Conservation (phyloP, 108 stramenopile genomes). For the Chaetoceros tenuissimus region DNA sequence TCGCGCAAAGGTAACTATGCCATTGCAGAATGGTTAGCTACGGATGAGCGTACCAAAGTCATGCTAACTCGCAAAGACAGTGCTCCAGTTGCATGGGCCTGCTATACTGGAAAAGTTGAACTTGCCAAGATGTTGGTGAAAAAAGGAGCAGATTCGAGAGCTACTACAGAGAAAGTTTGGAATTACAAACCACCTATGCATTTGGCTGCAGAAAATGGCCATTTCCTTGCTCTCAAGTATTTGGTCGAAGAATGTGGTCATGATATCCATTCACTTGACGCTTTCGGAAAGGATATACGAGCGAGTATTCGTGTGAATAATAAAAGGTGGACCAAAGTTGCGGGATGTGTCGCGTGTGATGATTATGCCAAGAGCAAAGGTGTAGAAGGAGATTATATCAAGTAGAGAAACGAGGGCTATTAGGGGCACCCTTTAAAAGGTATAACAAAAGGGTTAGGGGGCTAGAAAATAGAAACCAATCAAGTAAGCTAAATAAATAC, state of each 20-base stretch:
- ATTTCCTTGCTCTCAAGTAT: conserved; percentile 15
- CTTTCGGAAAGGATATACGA: conserved; percentile 10
- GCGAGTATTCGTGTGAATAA: conserved; percentile 2
- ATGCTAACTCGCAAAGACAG: conserved; percentile 3
- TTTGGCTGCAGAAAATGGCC: conserved; percentile 16
- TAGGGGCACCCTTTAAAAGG: too few species aligned
- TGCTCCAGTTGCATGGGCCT: conserved; percentile 15
- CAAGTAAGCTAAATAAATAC: too few species aligned
- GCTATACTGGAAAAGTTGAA: conserved; percentile 17
- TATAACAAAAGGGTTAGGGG: too few species aligned
- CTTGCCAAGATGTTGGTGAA: conserved; percentile 7
- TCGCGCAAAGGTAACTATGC: conserved; percentile 3
- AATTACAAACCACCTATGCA: conserved; percentile 7
- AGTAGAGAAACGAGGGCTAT: too few species aligned
- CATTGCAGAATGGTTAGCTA: conserved; percentile 9
- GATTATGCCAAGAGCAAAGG: conserved; percentile 5
- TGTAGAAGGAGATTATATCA: conserved; percentile 1
- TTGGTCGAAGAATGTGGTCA: conserved; percentile 19
- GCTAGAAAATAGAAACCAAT: too few species aligned
- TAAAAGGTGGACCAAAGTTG: background rate
- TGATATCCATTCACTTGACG: conserved; percentile 12
- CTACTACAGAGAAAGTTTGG: conserved; percentile 10
- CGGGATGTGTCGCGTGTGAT: conserved; percentile 5
- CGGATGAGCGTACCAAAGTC: conserved; percentile 7
- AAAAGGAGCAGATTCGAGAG: conserved; percentile 13